These are phyloP conservation scores for Diaporthe capsici DNA, from an alignment of 2,329 filamentous ascomycete species.

Conservation along the genomic window DNA sequence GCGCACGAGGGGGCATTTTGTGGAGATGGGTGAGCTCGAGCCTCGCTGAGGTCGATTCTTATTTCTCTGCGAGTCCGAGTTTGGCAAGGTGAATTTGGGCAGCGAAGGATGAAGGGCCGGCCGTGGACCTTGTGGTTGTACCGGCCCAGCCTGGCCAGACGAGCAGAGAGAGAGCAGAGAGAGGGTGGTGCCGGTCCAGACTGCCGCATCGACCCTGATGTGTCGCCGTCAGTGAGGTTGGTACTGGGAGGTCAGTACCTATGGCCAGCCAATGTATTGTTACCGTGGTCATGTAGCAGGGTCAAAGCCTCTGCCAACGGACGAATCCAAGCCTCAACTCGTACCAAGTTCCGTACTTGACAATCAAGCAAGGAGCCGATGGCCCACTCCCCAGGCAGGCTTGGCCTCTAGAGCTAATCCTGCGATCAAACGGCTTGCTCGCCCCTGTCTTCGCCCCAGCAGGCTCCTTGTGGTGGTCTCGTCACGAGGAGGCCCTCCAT, in stretches of 20 bases:
- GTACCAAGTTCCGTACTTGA: slow-evolving; percentile 39
- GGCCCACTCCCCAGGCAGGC: slow-evolving; percentile 22
- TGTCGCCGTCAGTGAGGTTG: slow-evolving; percentile 28
- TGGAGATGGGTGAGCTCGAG: slow-evolving; percentile 52
- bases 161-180: neutral
- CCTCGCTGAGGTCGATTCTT: slow-evolving; percentile 46
- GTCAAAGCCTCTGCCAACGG: slow-evolving; percentile 34
- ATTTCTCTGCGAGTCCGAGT: slow-evolving; percentile 43
- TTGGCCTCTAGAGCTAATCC: slow-evolving; percentile 9
- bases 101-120: slow-evolving; percentile 36
- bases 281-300: slow-evolving; percentile 32
- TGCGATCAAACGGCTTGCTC: slow-evolving; percentile 33
- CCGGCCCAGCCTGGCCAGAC: slow-evolving; percentile 37
- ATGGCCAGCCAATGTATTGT: slow-evolving; percentile 29
- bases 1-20: slow-evolving; percentile 51
- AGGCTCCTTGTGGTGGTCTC: neutral
- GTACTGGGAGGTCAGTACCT: slow-evolving; percentile 39
- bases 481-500: slow-evolving; percentile 1
- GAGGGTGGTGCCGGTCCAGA: slow-evolving; percentile 27
- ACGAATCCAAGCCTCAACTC: slow-evolving; percentile 26
- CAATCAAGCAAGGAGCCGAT: slow-evolving; percentile 42
- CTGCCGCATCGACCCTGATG: slow-evolving; percentile 31
- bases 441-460: neutral
- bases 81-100: slow-evolving; percentile 39
- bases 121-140: slow-evolving; percentile 40